These are phyloP conservation scores for Lablab purpureus DNA, from an alignment of 306 rosid species.

Conservation along the genomic window DNA sequence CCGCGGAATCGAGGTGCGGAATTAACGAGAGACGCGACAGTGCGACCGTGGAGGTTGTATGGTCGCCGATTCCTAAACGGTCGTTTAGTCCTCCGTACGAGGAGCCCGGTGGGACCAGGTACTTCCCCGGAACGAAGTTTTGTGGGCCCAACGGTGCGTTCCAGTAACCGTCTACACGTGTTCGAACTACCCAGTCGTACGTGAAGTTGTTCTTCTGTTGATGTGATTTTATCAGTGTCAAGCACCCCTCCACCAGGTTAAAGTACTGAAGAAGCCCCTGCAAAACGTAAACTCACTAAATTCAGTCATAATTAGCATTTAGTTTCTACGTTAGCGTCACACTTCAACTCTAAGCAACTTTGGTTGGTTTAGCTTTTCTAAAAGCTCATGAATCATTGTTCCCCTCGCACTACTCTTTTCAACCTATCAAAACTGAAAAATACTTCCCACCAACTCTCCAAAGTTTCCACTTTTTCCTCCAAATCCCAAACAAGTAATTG, in stretches of 20 bases:
- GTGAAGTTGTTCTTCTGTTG: conserved; percentile 62
- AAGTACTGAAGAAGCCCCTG: conserved; percentile 92
- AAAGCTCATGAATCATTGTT: neutral
- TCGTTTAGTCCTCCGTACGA: conserved; percentile 85
- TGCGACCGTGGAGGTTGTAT: conserved; percentile 69
- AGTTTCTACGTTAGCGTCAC: neutral
- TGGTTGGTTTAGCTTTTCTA: neutral
- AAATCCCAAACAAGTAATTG: neutral
- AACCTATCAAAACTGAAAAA: neutral
- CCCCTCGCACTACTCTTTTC: neutral
- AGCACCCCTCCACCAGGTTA: conserved; percentile 84
- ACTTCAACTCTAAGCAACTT: neutral
- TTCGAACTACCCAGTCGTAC: conserved; percentile 88
- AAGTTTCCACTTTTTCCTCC: neutral
- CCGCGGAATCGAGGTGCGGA: conserved; percentile 65
- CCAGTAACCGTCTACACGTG: conserved; percentile 95
- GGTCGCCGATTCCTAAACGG: conserved; percentile 83
- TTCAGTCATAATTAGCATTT: neutral
- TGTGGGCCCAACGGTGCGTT: conserved; percentile 70
- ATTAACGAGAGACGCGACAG: conserved; percentile 76
- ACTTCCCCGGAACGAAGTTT: conserved; percentile 58
- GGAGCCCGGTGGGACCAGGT: conserved; percentile 85
- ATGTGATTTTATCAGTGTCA: conserved; percentile 61
- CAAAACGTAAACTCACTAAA: neutral
- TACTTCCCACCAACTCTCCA: neutral